Base-by-base conservation (phyloP, 2,329 filamentous ascomycete genomes). In the Capronia americana region DNA sequence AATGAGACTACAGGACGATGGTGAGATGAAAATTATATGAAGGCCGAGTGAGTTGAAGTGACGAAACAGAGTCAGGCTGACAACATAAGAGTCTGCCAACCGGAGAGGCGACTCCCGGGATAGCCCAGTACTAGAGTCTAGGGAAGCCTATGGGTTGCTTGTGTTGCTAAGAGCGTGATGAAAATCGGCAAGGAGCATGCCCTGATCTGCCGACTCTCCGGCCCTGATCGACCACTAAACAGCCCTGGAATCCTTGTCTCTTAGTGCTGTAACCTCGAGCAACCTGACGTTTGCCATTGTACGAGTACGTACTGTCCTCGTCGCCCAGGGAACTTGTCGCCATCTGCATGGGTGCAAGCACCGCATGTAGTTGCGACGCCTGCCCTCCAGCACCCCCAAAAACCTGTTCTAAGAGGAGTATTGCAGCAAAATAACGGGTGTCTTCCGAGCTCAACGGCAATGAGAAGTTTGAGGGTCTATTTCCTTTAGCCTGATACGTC, bases 191-290 rank as follows among this genome's bases (percentile, higher is more conserved):
- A 10, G 24, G 51, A n/a, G 24, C 8, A 14, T 23, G 12, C 51
- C 51, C 51, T 55, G 51, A 14, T 32, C 17, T 28, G 51, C 26
- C 26, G 17, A 28, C 26, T 55, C 51, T 10, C 23, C 11, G 5
- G 51, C 23, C 50, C 51, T 55, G 53, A 55, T 55, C 53, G 53
- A 55, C 53, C 28, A 55, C 53, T 55, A 55, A 55, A 55, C 11
- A 30, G 11, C 12, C 17, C 30, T 55, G 26, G 53, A 28, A 10
- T 32, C 53, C 28, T 55, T 34, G 24, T 28, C 28, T 17, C 28
- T 34, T 34, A 32, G 53, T 34, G 26, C 8, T 55, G 53, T 34
- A 55, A 55, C 53, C 53, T 32, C 14, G 8, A 30, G 53, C 53
- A 55, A 55, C 53, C 51, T 3, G 51, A 7, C 12, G 10, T 6